These are phyloP conservation scores for Kwoniella sp. DNA, from an alignment of 768 basidiomycete genomes.

Conservation along the genomic window DNA sequence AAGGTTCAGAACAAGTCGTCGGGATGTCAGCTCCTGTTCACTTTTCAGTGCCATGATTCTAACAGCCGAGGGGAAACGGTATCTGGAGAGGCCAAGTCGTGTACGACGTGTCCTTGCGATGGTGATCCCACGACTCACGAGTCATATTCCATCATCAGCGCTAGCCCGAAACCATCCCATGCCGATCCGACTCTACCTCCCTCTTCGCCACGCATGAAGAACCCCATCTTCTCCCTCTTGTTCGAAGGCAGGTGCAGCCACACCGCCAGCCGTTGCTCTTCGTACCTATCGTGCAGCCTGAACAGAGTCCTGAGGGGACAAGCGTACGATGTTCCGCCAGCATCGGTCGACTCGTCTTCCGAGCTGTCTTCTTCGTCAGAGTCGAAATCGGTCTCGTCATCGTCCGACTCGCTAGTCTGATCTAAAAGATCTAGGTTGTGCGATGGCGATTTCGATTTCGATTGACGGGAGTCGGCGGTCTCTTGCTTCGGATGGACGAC, in stretches of 20 bases:
- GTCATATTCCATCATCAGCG: slow-evolving; percentile 34
- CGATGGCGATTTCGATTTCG: slow-evolving; percentile 4
- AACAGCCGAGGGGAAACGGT: too few relatives aligned
- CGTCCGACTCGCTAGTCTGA: background rate
- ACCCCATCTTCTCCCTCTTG: slow-evolving; percentile 33
- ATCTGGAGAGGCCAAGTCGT: background rate
- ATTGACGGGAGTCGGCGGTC: background rate
- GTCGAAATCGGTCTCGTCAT: background rate
- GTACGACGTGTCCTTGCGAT: too few relatives aligned
- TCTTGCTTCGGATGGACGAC: background rate
- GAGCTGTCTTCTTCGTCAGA: background rate
- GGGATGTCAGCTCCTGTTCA: too few relatives aligned
- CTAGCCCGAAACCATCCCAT: slow-evolving; percentile 43
- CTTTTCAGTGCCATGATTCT: too few relatives aligned
- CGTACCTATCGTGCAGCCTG: slow-evolving; percentile 45
- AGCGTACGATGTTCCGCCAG: slow-evolving; percentile 14
- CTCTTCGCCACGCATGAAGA: slow-evolving; percentile 39
- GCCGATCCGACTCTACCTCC: slow-evolving; percentile 33
- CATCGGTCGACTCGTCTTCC: slow-evolving; percentile 3
- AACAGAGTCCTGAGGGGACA: slow-evolving; percentile 41
- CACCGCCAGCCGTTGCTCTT: slow-evolving; percentile 45
- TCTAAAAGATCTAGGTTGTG: background rate
- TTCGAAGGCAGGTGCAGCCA: slow-evolving; percentile 34
- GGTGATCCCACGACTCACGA: slow-evolving; percentile 34
- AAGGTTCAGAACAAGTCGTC: too few relatives aligned